phyloP scores from a whole-genome alignment of 2,329 filamentous ascomycete genomes.

The Apiospora arundinis region DNA sequence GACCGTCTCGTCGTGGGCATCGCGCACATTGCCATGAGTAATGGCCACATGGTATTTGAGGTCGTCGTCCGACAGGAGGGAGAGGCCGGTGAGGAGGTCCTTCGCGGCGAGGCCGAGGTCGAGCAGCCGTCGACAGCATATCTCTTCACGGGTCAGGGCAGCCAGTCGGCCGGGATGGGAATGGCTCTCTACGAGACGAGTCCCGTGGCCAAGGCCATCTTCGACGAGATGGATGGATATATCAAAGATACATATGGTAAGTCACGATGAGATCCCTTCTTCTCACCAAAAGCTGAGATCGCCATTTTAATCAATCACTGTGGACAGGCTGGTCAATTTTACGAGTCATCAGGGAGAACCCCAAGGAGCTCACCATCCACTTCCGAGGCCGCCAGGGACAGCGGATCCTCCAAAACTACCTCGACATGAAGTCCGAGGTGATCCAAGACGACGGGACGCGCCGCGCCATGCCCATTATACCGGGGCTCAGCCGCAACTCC shows the following conservation, averaged over 20 bases:
- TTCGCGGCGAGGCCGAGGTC: slow-evolving; percentile 93
- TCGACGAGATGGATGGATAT: slow-evolving; percentile 96
- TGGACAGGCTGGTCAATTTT: slow-evolving; percentile 85
- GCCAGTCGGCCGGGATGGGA: slow-evolving; percentile 98
- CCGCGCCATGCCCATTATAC: slow-evolving; percentile 72
- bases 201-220: slow-evolving; percentile 91
- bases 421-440: slow-evolving; percentile 99
- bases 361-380: slow-evolving; percentile 97
- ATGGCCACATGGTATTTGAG: slow-evolving; percentile 98
- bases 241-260: slow-evolving; percentile 52
- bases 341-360: slow-evolving; percentile 99
- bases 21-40: slow-evolving; percentile 96
- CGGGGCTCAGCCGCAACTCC: slow-evolving; percentile 90
- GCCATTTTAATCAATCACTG: background rate
- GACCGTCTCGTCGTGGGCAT: slow-evolving; percentile 94
- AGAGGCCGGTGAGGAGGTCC: slow-evolving; percentile 93
- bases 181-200: slow-evolving; percentile 98
- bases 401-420: slow-evolving; percentile 97
- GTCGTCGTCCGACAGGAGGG: slow-evolving; percentile 80
- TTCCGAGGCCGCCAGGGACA: slow-evolving; percentile 97
- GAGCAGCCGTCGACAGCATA: slow-evolving; percentile 97
- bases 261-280: slow-evolving; percentile 41
- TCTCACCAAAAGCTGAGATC: background rate
- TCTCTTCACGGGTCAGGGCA: slow-evolving; percentile 97
- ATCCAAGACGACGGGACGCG: slow-evolving; percentile 59